These are phyloP conservation scores for sweet orange (Citrus sinensis) DNA, from an alignment of 345 rosid species.

Conservation along the genomic window DVS_A1.0 CM039161.1:4621001-4621500, in stretches of 20 bases:
- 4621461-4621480: slow-evolving; percentile 20
- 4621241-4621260: neutral
- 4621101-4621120: too few species aligned
- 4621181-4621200: slow-evolving; percentile 14
- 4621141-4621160: neutral
- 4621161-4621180: neutral
- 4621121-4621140: too few species aligned
- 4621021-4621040: neutral
- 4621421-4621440: neutral
- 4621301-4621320: neutral
- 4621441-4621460: neutral
- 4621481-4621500: slow-evolving; percentile 29
- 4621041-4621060: too few species aligned
- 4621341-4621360: neutral
- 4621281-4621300: neutral
- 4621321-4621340: neutral
- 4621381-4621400: neutral
- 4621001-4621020: neutral
- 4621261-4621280: rapidly evolving
- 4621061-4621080: too few species aligned
- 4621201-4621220: slow-evolving; percentile 6
- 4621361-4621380: neutral
- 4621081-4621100: too few species aligned
- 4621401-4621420: neutral
- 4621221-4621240: neutral